Evolutionary conservation across 1,284 basidiomycete genomes (phyloP), one percentile per base, ranked within the genome.

Genomic region (Papiliotrema laurentii): DNA sequence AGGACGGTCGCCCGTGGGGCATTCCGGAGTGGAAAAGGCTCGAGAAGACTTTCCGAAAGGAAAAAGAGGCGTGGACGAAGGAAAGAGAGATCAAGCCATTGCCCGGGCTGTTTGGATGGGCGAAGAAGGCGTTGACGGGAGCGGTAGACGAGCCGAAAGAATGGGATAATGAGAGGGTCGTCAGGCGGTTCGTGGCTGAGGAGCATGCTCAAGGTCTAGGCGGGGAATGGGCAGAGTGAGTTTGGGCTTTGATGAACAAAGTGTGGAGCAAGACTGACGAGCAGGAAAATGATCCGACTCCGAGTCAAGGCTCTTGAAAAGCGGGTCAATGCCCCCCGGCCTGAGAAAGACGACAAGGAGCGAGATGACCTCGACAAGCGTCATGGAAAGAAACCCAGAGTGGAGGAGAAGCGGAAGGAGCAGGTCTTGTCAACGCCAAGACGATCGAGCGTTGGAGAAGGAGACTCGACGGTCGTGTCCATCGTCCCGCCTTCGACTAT

Each of bases 131-230:
- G 3, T 47, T 48, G 7, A 34, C 42, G 11, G 45, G 33, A n/a
- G 50, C 37, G 16, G 63, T 43, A 37, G 56, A 68, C 55, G 22
- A 73, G 14, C 75, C 71, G 33, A 87, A 85, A 83, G 77, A 78
- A 6, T 86, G 85, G 64, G 79, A 81, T 25, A 82, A 84, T 50
- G 87, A 84, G 83, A 86, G 83, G 66, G 66, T 77, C 33, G 76
- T 89, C 27, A 85, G 87, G 66, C 80, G 79, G 24, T 89, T 86
- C 63, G 83, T 88, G 56, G 83, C 83, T 6, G 83, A 85, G 47
- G 83, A 84, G 66, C 75, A 83, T 18, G 66, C 83, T 22, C 74
- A 76, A 5, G 58, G 34, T 4, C 16, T 79, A 26, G 80, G 75
- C 2, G 56, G 53, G 10, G 58, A 54, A 16, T 68, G 64, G 62